A percentile compares a stretch with the other conserved stretches of the same genome.
phyloP scores from a whole-genome alignment of 106 monocot genomes.

The Dioscorea dumetorum region DNA sequence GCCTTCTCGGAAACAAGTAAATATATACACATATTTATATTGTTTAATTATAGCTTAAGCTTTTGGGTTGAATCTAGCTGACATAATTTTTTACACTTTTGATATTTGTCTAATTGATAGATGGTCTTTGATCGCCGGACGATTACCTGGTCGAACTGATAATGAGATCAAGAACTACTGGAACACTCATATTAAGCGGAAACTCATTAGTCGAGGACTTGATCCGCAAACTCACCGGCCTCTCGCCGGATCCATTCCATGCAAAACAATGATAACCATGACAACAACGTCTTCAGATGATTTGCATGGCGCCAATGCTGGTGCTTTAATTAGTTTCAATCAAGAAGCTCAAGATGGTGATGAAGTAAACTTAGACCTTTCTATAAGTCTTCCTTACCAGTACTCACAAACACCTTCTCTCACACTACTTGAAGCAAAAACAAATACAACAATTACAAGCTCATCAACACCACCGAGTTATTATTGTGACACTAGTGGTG shows the following conservation, averaged over 20 bases:
- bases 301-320: background rate
- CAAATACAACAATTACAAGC: background rate
- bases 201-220: constrained; percentile 46
- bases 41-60: background rate
- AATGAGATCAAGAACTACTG: constrained; percentile 97
- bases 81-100: background rate
- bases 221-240: constrained; percentile 58
- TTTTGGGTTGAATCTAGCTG: background rate
- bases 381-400: constrained; percentile 22
- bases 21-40: background rate
- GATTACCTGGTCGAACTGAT: constrained; percentile 63
- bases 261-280: background rate
- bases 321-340: background rate
- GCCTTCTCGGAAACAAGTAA: constrained; percentile 30
- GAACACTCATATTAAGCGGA: constrained; percentile 91
- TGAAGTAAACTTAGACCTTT: constrained; percentile 22
- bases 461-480: background rate
- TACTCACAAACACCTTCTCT: background rate
- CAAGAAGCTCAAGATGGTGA: background rate
- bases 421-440: background rate
- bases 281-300: background rate
- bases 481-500: background rate
- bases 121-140: constrained; percentile 56
- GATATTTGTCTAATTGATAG: constrained; percentile 7
- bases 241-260: background rate